These are phyloP conservation scores for Talaromyces verruculosus DNA, from an alignment of 2,329 filamentous ascomycete genomes.

Conservation along the genomic window DNA sequence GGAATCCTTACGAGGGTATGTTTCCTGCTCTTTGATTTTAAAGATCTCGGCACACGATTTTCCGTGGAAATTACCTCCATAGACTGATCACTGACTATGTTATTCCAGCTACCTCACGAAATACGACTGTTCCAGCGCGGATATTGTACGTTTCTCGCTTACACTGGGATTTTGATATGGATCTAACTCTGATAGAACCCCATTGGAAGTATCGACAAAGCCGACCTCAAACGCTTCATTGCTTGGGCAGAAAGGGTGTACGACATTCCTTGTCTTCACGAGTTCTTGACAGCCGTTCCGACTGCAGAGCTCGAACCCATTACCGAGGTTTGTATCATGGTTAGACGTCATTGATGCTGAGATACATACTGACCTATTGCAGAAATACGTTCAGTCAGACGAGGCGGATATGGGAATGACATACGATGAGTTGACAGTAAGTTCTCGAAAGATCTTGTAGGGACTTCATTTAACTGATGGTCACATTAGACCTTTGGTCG, in stretches of 20 bases:
- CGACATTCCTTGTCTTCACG: constrained; percentile 50
- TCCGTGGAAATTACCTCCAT: not conserved
- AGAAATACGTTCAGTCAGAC: constrained; percentile 40
- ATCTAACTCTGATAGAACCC: constrained; percentile 22
- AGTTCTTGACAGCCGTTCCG: constrained; percentile 62
- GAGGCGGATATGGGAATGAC: constrained; percentile 53
- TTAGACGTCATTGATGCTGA: not conserved
- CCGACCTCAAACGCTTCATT: constrained; percentile 68
- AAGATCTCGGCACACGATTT: not conserved
- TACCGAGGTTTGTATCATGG: constrained; percentile 54
- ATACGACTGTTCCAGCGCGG: constrained; percentile 59
- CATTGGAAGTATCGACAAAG: constrained; percentile 57
- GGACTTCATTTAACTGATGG: too few relatives aligned
- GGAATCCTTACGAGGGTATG: constrained; percentile 22
- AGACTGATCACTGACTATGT: constrained; percentile 9
- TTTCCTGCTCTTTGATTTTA: not conserved
- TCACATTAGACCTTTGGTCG: constrained; percentile 32
- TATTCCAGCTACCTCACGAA: constrained; percentile 60
- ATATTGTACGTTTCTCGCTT: constrained; percentile 52
- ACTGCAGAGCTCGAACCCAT: constrained; percentile 66
- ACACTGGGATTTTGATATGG: not conserved
- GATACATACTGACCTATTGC: constrained; percentile 31
- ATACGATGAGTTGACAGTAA: constrained; percentile 53
- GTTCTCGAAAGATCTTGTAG: constrained; percentile 24
- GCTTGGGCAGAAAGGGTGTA: constrained; percentile 61